Base-by-base conservation (phyloP, 2,329 filamentous ascomycete species). In the Amesomyces nigricolor region DNA sequence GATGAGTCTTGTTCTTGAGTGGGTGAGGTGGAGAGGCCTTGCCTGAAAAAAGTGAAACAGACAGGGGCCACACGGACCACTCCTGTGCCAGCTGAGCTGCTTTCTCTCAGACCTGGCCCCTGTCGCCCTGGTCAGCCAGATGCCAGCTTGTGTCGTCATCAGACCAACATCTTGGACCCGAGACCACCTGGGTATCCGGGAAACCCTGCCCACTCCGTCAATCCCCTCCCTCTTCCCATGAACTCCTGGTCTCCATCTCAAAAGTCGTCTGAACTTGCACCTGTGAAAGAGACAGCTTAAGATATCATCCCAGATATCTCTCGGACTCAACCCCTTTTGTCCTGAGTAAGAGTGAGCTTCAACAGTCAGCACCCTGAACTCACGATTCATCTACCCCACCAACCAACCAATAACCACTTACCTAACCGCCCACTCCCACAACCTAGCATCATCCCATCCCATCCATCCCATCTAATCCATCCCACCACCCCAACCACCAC, bases 141-240 rank as follows among this genome's bases (percentile, higher is more conserved):
- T 42, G 5, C 49, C 40, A 14, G 16, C 26, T 26, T 57, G 54
- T 62, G 60, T 62, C 62, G 62, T 64, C 62, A 64, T 64, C 53
- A 45, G 58, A 55, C 59, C 61, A 62, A 63, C 53, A 64, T 58
- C 60, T 59, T 60, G 58, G 56, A 60, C 53, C 43, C 19, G 40
- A 48, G 35, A 50, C 45, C 17, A 22, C 22, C 22, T 26, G 22
- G 22, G 22, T 26, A 35, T 16, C 37, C 19, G 19, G n/a, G 47
- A 54, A 26, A 54, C 46, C 45, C 47, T 57, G 43, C 47, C 22
- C 35, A n/a, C 40, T 2, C 52, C 17, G 43, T 10, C 16, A 45
- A 54, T 49, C 51, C 45, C 48, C 47, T 51, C 26, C 38, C 35
- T 32, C 48, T 54, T 45, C 42, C 45, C 22, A 5, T 45, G 32